phyloP scores from a whole-genome alignment of 1,284 basidiomycete genomes.

The Porodaedalea pini region DNA sequence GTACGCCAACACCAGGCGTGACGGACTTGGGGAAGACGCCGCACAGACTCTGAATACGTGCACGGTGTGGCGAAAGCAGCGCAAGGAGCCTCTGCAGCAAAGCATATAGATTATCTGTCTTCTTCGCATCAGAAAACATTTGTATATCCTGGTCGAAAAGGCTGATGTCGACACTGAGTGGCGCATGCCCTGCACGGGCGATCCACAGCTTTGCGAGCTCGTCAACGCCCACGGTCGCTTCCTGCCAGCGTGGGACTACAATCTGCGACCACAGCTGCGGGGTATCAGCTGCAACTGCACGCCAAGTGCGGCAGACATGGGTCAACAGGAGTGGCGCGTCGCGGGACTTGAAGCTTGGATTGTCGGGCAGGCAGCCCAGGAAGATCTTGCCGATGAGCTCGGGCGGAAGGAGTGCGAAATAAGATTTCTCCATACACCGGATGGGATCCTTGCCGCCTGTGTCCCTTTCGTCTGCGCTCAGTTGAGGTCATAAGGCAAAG shows the following conservation, averaged over 20 bases:
- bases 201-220: conserved; percentile 12
- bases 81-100: not conserved
- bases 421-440: not conserved
- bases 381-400: conserved; percentile 18
- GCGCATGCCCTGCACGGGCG: not conserved
- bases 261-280: conserved; percentile 15
- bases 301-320: conserved; percentile 18
- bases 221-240: not conserved
- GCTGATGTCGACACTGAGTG: not conserved
- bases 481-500: too few relatives aligned
- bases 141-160: conserved; percentile 9
- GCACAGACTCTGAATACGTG: conserved; percentile 1
- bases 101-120: not conserved
- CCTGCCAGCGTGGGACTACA: conserved; percentile 10
- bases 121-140: not conserved
- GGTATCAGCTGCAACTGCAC: not conserved
- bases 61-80: conserved; percentile 8
- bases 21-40: conserved; percentile 12
- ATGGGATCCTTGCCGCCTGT: too few relatives aligned
- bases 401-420: conserved; percentile 1
- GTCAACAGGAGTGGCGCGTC: conserved; percentile 13
- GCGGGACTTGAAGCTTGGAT: not conserved
- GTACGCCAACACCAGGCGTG: conserved; percentile 7
- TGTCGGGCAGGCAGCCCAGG: conserved; percentile 6
- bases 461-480: too few relatives aligned